phyloP scores from a whole-genome alignment of 148 eudicot genomes.

The Heliosperma pusillum region DNA sequence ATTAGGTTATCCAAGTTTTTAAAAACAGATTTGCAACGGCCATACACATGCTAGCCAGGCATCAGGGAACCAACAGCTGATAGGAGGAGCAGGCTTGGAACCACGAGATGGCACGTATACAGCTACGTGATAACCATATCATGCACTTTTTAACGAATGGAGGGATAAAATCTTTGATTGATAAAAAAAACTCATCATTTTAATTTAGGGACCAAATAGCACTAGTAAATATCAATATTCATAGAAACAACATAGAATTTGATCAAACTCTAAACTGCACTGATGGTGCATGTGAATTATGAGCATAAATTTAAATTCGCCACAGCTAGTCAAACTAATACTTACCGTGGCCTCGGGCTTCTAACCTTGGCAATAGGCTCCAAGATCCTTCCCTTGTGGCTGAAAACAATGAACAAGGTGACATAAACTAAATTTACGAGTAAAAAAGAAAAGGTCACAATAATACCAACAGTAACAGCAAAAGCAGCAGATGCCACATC shows the following conservation, averaged over 20 bases:
- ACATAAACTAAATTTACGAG: neutral
- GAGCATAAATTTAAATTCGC: neutral
- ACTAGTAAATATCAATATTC: neutral
- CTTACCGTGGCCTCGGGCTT: conserved; percentile 80
- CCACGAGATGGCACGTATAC: no score
- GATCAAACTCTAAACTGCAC: neutral
- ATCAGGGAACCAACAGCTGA: no score
- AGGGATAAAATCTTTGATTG: no score
- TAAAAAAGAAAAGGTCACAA: neutral
- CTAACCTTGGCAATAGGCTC: conserved; percentile 39
- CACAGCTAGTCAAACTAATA: neutral
- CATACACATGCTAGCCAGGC: no score
- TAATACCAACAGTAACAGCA: neutral
- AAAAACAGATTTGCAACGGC: no score
- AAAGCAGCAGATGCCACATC: neutral
- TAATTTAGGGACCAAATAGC: neutral
- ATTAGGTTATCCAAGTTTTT: no score
- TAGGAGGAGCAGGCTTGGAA: no score
- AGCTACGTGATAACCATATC: no score
- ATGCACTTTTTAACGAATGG: no score
- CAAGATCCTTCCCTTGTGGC: conserved; percentile 53
- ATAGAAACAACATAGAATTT: neutral
- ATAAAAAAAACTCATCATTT: no score
- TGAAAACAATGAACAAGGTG: conserved; percentile 31
- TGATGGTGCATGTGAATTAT: neutral